phyloP scores from a whole-genome alignment of 2,329 filamentous ascomycete species.

The Talaromyces sp. region DNA sequence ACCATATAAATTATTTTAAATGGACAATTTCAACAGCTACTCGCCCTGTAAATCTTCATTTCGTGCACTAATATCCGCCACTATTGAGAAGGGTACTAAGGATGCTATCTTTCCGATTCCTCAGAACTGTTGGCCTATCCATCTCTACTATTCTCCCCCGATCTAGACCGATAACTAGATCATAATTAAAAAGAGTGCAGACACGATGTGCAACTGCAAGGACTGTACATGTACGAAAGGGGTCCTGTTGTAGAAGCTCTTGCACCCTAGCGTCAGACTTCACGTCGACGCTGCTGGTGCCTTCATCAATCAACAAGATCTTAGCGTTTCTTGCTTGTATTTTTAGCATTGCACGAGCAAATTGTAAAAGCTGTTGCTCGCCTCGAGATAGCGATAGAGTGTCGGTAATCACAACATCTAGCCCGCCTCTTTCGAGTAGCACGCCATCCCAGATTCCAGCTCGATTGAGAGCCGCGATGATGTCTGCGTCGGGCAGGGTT shows the following conservation, averaged over 20 bases:
- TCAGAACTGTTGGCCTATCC: constrained; percentile 6
- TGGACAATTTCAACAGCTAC: too few relatives aligned
- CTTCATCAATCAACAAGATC: constrained; percentile 41
- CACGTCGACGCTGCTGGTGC: constrained; percentile 47
- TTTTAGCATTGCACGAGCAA: constrained; percentile 52
- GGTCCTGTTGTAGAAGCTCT: neutral
- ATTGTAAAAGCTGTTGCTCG: constrained; percentile 58
- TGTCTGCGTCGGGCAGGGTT: constrained; percentile 23
- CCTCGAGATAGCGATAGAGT: constrained; percentile 46
- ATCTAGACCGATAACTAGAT: constrained; percentile 31
- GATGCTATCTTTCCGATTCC: neutral
- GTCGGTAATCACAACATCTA: constrained; percentile 39
- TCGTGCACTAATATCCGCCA: neutral
- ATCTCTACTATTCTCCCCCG: constrained; percentile 28
- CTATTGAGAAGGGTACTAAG: neutral
- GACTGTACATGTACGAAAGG: constrained; percentile 45
- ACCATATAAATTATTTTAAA: too few relatives aligned
- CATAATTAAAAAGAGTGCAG: constrained; percentile 35
- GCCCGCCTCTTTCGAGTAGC: constrained; percentile 31
- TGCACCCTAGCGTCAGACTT: neutral
- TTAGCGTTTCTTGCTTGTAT: constrained; percentile 16
- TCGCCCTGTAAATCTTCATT: neutral
- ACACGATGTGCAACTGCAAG: constrained; percentile 53
- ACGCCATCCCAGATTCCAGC: constrained; percentile 30
- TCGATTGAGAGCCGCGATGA: constrained; percentile 29